Percentiles rank a stretch among this genome's conserved stretches.
These are phyloP conservation scores for Trypanosoma vivax DNA, from an alignment of 208 protist species.

Conservation along the genomic window DNA sequence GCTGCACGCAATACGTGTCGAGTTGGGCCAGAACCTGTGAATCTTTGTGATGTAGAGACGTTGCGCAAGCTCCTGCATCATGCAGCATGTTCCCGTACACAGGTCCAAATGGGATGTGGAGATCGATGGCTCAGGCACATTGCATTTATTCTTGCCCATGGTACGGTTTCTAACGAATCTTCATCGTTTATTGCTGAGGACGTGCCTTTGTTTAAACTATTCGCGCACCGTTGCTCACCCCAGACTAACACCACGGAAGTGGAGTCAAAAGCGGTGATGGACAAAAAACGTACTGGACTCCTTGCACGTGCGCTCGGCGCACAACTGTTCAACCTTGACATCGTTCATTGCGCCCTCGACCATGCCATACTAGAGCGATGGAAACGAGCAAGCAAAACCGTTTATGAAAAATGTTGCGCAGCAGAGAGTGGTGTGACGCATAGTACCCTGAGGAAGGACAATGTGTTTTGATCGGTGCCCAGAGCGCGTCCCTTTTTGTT, in stretches of 20 bases:
- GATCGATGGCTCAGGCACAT: conserved; percentile 36
- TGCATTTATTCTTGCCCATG: conserved; percentile 36
- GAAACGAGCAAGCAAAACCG: conserved; percentile 3
- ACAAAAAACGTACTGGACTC: background rate
- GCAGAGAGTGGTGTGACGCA: no score
- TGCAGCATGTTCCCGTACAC: background rate
- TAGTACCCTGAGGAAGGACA: no score
- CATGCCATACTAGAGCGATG: conserved; percentile 19
- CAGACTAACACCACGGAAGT: background rate
- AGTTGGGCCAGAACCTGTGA: no score
- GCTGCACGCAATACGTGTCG: no score
- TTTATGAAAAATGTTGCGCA: background rate
- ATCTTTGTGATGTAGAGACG: background rate
- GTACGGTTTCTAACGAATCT: background rate
- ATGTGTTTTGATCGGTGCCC: no score
- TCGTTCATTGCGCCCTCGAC: conserved; percentile 4
- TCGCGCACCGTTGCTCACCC: background rate
- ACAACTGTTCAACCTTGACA: conserved; percentile 18
- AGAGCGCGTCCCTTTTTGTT: no score
- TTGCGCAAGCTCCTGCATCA: background rate
- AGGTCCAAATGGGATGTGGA: background rate
- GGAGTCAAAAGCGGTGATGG: background rate
- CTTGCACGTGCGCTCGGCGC: conserved; percentile 11
- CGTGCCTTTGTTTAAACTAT: no score
- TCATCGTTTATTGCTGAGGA: background rate